Evolutionary conservation across 2,329 filamentous ascomycete species (phyloP).

Genomic region (Elsinoe ampelina): DNA sequence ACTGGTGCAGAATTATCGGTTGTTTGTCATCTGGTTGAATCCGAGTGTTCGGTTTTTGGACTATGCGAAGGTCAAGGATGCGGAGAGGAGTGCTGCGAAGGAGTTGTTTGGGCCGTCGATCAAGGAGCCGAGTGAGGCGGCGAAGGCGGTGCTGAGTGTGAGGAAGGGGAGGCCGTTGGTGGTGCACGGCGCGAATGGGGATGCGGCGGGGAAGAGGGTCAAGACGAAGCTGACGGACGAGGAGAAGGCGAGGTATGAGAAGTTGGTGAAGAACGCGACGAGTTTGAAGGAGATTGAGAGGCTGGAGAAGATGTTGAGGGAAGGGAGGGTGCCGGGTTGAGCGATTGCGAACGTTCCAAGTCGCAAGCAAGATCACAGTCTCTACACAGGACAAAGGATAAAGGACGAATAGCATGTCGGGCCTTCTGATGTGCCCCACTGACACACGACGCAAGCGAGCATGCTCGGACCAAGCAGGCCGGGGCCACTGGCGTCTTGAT

Average conservation of each 20-base stretch:
- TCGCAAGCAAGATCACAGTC: no score
- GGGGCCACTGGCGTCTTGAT: no score
- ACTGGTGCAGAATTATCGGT: constrained; percentile 66
- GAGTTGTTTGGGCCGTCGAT: constrained; percentile 70
- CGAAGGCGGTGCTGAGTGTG: constrained; percentile 59
- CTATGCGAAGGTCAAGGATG: constrained; percentile 81
- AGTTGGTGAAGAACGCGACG: constrained; percentile 79
- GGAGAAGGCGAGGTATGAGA: constrained; percentile 77
- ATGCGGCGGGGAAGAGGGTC: constrained; percentile 6
- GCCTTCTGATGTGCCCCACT: no score
- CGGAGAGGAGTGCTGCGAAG: constrained; percentile 63
- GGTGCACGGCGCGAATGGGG: background rate
- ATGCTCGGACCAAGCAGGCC: no score
- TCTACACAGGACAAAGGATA: no score
- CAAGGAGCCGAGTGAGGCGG: constrained; percentile 69
- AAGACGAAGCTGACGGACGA: constrained; percentile 59
- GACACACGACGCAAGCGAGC: no score
- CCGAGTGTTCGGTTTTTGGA: constrained; percentile 83
- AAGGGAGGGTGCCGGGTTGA: constrained; percentile 67
- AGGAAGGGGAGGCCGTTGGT: constrained; percentile 32
- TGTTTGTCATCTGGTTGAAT: constrained; percentile 82
- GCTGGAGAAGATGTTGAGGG: constrained; percentile 83
- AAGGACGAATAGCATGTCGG: no score
- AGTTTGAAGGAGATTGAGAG: constrained; percentile 82
- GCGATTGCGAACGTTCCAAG: no score